Evolutionary conservation across 2,329 filamentous ascomycete genomes (phyloP), one percentile per base, ranked within the genome.

Genomic region (Emericellopsis atlantica): DNA sequence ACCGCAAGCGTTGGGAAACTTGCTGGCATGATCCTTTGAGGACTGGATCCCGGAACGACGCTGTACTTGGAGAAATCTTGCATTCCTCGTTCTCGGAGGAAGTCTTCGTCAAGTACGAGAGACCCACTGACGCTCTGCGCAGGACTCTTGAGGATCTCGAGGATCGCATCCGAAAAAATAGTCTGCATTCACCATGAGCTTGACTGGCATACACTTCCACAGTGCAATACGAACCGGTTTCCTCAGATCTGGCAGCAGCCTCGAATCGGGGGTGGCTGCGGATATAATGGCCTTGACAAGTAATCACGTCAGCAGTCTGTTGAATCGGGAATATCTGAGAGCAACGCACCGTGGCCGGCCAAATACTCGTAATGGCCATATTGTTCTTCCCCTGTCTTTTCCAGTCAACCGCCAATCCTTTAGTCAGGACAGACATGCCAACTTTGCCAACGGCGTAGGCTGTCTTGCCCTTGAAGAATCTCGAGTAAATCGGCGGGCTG

Each of bases 381-480:
- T 38, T 9, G 9, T 22, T 16, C 24, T 23, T 38, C n/a, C 23
- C 23, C 49, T 88, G 70, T 29, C 86, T 65, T 47, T 74, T 64
- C 54, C 84, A 85, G 51, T 93, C 87, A 80, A 92, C 85, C 0
- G 82, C 84, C 12, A 93, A 63, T 0, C 86, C 87, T 54, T 86
- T 85, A 0, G 82, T 86, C 36, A 93, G 56, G 4, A 90, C 82
- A 50, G 76, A 83, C 86, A 93, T 93, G 36, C 70, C 84, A 3
- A 90, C 72, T 55, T 92, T 92, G 2, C 79, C 78, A 60, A 78
- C 69, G 3, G 87, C 84, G 61, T 93, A 93, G 12, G 82, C 85
- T 2, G 85, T 84, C 70, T 93, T 93, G 10, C 86, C 87, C 18
- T 83, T 65, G 58, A 92, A 89, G 60, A 93, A 93, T 23, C 87